Base-by-base conservation (phyloP, 257 asterid species). In the Vinca minor region DNA sequence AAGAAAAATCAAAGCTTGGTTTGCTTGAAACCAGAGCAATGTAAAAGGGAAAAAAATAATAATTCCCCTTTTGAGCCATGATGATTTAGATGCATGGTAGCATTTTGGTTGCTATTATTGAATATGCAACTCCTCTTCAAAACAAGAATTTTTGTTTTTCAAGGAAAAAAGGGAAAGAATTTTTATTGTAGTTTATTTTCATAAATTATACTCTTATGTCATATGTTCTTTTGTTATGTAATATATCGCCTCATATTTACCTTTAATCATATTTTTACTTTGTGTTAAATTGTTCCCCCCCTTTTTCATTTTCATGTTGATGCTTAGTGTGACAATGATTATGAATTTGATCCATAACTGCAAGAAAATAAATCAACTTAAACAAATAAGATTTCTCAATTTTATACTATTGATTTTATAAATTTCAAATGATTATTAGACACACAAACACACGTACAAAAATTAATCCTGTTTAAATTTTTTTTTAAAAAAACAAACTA, bases 101-200 rank as follows among this genome's bases (percentile, higher is more conserved):
- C 41, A 55, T 55, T 34, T 56, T 56, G 62, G 25, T 56, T 56
- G 41, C 26, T 56, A 31, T 56, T 31, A 31, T 56, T 56, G 7
- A 56, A 56, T 31, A 31, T 32, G 42, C 42, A 56, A 31, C 42
- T 42, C 23, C 25, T 31, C 41, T 55, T 35, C 29, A 18, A 21
- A 23, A 23, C 61, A 55, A 28, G 31, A 31, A 17, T 29, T 54
- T 52, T 54, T 3, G 8, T 8, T 55, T 8, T 55, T 9, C 39
- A 54, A 28, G 38, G 28, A 28, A 54, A 54, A 54, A 53, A 28
- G 38, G 38, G 36, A 14, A 28, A 28, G 4, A 13, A 11, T 17
- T 54, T 34, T 34, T 34, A 12, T 28, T 4, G 6, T 55, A 12
- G 7, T 34, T 34, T 34, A 34, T 34, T 29, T 28, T 55, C 18